These are phyloP conservation scores for Microcos paniculata DNA, from an alignment of 345 rosid genomes.

Conservation along the genomic window DNA sequence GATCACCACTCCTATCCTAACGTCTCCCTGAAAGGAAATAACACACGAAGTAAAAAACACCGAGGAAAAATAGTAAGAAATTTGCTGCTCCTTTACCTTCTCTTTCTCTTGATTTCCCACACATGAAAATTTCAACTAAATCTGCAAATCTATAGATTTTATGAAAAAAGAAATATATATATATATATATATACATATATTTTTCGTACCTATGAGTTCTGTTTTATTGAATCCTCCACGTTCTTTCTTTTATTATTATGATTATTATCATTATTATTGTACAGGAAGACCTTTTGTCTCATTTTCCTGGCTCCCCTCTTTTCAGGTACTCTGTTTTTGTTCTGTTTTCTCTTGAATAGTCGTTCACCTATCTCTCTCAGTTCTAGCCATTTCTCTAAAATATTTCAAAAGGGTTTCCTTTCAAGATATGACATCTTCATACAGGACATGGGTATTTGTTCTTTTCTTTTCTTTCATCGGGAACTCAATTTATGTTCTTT, in stretches of 20 bases:
- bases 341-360: neutral
- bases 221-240: neutral
- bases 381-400: conserved; percentile 4
- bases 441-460: conserved; percentile 10
- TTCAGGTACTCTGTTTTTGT: neutral
- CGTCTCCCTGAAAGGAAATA: neutral
- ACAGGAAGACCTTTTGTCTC: conserved; percentile 1
- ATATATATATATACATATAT: no score
- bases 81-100: neutral
- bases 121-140: neutral
- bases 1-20: conserved; percentile 21
- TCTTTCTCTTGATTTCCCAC: neutral
- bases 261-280: no score
- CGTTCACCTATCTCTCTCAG: neutral
- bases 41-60: neutral
- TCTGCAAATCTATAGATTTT: neutral
- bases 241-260: no score
- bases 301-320: neutral
- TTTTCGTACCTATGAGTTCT: neutral
- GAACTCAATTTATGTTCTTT: conserved; percentile 10
- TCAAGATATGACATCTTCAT: conserved; percentile 23
- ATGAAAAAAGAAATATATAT: neutral
- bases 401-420: neutral
- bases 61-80: neutral
- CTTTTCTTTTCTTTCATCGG: conserved; percentile 9